Evolutionary conservation across 2,329 filamentous ascomycete genomes (phyloP).

Genomic region (Apiospora koreana): DNA sequence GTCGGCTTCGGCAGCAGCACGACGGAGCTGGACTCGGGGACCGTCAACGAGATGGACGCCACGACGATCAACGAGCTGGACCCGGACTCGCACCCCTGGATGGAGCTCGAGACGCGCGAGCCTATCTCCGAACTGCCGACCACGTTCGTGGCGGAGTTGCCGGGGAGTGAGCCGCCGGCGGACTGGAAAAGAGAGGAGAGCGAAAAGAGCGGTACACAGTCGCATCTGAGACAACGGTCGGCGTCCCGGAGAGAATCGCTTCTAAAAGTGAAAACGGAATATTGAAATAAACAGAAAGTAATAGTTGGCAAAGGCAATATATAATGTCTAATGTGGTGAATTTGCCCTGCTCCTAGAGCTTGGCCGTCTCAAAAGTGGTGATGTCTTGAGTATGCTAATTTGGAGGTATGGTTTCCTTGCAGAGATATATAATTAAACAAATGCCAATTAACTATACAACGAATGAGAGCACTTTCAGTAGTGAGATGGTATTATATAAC

Average conservation of each 20-base stretch:
- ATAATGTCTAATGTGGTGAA: background rate
- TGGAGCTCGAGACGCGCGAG: conserved; percentile 1
- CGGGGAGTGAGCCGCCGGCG: background rate
- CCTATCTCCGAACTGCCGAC: background rate
- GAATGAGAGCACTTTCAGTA: background rate
- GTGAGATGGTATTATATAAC: background rate
- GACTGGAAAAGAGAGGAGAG: background rate
- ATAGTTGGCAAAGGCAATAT: background rate
- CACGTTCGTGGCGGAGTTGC: conserved; percentile 8
- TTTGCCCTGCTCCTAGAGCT: background rate
- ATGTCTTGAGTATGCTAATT: background rate
- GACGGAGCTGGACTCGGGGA: conserved; percentile 10
- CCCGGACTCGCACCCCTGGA: background rate
- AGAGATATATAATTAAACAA: background rate
- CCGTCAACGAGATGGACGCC: conserved; percentile 12
- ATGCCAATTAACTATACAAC: background rate
- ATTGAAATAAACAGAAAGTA: background rate
- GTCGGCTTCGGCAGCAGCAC: background rate
- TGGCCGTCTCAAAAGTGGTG: background rate
- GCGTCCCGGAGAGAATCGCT: background rate
- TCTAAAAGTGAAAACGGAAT: background rate
- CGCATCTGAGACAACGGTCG: conserved; percentile 7
- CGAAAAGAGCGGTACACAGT: background rate
- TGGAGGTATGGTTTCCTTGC: background rate
- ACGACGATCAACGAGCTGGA: background rate